Percentiles rank a stretch among this genome's conserved stretches.
These are phyloP conservation scores for Aspergillus clavatus DNA, from an alignment of 2,329 filamentous ascomycete species.

Conservation along the genomic window DNA sequence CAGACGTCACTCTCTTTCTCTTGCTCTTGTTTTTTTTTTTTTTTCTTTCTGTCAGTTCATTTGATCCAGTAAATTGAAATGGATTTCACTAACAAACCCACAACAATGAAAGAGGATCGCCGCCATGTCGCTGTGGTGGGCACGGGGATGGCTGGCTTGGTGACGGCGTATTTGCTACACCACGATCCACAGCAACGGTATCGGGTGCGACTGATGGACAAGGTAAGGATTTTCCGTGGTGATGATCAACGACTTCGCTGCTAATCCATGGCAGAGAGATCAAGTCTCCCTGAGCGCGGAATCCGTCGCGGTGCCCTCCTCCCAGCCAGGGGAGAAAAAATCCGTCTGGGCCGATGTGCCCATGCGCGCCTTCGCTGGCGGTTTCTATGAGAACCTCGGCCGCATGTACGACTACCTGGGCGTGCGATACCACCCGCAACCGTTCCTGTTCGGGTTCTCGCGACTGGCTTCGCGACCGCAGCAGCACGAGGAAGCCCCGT, in stretches of 20 bases:
- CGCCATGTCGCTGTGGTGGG: conserved; percentile 43
- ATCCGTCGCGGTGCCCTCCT: not conserved
- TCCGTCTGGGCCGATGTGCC: conserved; percentile 44
- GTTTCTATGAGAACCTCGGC: conserved; percentile 53
- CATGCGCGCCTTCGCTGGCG: conserved; percentile 49
- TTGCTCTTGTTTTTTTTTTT: not conserved
- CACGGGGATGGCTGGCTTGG: conserved; percentile 48
- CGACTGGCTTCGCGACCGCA: conserved; percentile 17
- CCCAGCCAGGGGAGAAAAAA: conserved; percentile 4
- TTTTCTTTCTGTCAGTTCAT: too few species aligned
- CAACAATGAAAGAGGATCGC: conserved; percentile 5
- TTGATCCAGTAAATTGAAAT: too few species aligned
- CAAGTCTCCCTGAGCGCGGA: conserved; percentile 5
- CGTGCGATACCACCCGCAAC: conserved; percentile 47
- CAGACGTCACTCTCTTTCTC: not conserved
- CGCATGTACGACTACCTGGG: conserved; percentile 54
- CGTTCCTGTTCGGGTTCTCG: conserved; percentile 53
- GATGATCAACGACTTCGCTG: not conserved
- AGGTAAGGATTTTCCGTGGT: conserved; percentile 26
- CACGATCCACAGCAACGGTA: conserved; percentile 39
- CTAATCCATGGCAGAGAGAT: not conserved
- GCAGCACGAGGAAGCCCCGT: conserved; percentile 23
- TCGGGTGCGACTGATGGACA: conserved; percentile 44
- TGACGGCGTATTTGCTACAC: conserved; percentile 43
- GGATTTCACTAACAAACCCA: too few species aligned